Percentiles rank a stretch among this genome's conserved stretches.
Evolutionary conservation across 2,329 filamentous ascomycete genomes (phyloP).

Genomic region (Grosmannia huntii): DNA sequence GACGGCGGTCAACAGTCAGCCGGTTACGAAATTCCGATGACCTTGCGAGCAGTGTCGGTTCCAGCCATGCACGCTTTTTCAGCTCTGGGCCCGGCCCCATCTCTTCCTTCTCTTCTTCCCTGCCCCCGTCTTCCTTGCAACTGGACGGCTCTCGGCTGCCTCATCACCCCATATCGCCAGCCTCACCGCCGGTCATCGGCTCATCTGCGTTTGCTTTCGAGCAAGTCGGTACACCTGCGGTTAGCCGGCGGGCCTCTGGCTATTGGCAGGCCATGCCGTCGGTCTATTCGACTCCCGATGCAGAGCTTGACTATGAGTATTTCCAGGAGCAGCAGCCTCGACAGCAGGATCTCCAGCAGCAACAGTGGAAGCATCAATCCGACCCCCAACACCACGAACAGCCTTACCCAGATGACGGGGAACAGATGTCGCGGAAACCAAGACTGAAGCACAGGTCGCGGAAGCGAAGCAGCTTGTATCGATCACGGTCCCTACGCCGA

Average conservation of each 20-base stretch:
- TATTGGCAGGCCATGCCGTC: constrained; percentile 5
- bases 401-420: background rate
- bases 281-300: background rate
- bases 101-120: background rate
- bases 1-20: constrained; percentile 27
- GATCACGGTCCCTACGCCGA: constrained; percentile 22
- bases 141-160: background rate
- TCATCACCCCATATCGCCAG: constrained; percentile 1
- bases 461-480: constrained; percentile 19
- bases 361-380: background rate
- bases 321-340: constrained; percentile 8
- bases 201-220: constrained; percentile 10
- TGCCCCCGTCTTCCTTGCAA: background rate
- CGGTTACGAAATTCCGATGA: constrained; percentile 24
- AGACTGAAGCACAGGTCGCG: background rate
- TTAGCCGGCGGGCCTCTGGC: constrained; percentile 2
- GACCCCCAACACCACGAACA: background rate
- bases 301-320: constrained; percentile 5
- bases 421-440: background rate
- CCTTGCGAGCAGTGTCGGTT: constrained; percentile 17
- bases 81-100: constrained; percentile 14
- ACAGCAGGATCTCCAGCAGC: constrained; percentile 7
- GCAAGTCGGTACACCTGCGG: constrained; percentile 3
- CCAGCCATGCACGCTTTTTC: constrained; percentile 15
- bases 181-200: constrained; percentile 5